These are phyloP conservation scores for Termitomyces sp. DNA, from an alignment of 768 basidiomycete genomes.

Conservation along the genomic window DNA sequence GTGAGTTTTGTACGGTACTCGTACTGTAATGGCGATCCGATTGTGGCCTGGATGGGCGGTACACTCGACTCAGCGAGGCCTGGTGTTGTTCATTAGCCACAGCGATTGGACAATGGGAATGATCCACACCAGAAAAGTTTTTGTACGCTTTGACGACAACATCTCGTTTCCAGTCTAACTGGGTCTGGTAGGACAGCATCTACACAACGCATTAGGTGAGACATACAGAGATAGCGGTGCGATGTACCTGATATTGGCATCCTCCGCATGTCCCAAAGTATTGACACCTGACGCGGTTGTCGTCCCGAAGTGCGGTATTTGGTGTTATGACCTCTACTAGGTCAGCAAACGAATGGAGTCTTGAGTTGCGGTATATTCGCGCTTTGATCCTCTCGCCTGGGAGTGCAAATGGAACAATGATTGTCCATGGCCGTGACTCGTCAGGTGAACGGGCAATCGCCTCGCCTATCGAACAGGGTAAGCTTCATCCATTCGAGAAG, in stretches of 20 bases:
- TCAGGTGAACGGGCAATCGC: constrained; percentile 53
- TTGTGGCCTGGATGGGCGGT: constrained; percentile 67
- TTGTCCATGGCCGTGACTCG: constrained; percentile 62
- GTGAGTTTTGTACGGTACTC: constrained; percentile 96
- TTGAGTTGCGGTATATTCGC: constrained; percentile 64
- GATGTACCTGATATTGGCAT: constrained; percentile 84
- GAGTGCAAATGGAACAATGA: constrained; percentile 79
- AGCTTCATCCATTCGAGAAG: not conserved
- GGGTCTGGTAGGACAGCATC: constrained; percentile 86
- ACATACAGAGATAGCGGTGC: not conserved
- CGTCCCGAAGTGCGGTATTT: constrained; percentile 64
- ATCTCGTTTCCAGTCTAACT: constrained; percentile 81
- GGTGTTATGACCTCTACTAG: constrained; percentile 59
- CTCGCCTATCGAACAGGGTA: constrained; percentile 41
- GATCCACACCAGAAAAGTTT: constrained; percentile 56
- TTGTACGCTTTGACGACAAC: constrained; percentile 82
- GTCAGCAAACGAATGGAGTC: constrained; percentile 74
- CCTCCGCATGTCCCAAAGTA: constrained; percentile 91
- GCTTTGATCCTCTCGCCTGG: constrained; percentile 79
- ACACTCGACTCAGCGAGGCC: constrained; percentile 52
- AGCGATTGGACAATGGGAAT: not conserved
- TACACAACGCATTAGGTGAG: constrained; percentile 20
- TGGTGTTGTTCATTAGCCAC: constrained; percentile 18
- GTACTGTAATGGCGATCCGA: constrained; percentile 86
- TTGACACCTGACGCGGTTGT: constrained; percentile 62